phyloP scores from a whole-genome alignment of 2,329 filamentous ascomycete species.

The Hypoxylon rubiginosum region DNA sequence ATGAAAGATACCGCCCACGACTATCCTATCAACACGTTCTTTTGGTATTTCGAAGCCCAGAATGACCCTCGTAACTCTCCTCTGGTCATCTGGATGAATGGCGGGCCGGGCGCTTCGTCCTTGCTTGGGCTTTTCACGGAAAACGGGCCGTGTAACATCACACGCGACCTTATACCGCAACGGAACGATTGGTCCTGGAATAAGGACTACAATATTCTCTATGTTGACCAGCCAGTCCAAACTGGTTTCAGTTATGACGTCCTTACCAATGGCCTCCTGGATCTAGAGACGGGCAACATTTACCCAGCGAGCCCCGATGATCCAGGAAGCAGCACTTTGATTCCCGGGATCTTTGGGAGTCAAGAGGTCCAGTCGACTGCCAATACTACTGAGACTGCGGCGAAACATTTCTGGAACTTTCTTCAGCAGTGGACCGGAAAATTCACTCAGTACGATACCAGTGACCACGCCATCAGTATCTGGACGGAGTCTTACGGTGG shows the following conservation, averaged over 20 bases:
- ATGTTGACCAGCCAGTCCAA: conserved; percentile 73
- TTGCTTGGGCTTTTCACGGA: conserved; percentile 65
- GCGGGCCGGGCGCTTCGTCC: conserved; percentile 70
- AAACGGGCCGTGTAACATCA: conserved; percentile 65
- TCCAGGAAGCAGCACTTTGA: conserved; percentile 65
- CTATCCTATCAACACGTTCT: conserved; percentile 43
- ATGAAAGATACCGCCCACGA: conserved; percentile 32
- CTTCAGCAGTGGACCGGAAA: conserved; percentile 57
- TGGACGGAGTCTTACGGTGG: conserved; percentile 52
- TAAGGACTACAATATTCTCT: conserved; percentile 75
- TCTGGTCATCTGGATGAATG: conserved; percentile 72
- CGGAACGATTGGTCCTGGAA: conserved; percentile 74
- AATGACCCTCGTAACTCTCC: conserved; percentile 66
- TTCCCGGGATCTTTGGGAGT: conserved; percentile 61
- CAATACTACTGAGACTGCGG: conserved; percentile 56
- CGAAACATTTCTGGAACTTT: conserved; percentile 58
- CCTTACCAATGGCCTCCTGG: conserved; percentile 40
- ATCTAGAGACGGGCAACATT: conserved; percentile 35
- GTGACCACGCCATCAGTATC: conserved; percentile 45
- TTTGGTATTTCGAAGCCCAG: conserved; percentile 64
- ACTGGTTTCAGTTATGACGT: conserved; percentile 52
- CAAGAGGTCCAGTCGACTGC: conserved; percentile 57
- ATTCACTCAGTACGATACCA: conserved; percentile 66
- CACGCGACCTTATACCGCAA: conserved; percentile 60
- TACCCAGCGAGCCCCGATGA: conserved; percentile 43